Conservation (phyloP, 768 basidiomycete genomes). For the Lentinula sp. region DNA sequence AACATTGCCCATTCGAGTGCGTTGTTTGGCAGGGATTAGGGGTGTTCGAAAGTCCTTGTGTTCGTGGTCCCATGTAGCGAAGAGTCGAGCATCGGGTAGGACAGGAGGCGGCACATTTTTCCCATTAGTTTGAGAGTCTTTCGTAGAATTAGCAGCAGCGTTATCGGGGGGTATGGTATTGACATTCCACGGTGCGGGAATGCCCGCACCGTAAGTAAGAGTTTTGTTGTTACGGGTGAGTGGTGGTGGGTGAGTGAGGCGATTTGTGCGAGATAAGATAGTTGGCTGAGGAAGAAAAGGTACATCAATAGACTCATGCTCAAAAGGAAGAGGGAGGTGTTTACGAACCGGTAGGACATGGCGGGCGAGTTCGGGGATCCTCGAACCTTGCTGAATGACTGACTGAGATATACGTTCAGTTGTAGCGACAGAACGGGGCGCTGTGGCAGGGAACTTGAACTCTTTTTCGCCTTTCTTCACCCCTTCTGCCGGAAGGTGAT, state of each 20-base stretch:
- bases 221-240: constrained; percentile 47
- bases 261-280: constrained; percentile 53
- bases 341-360: constrained; percentile 59
- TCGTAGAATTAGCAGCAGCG: constrained; percentile 16
- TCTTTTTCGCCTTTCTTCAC: constrained; percentile 39
- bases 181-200: constrained; percentile 50
- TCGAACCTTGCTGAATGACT: constrained; percentile 55
- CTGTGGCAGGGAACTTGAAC: constrained; percentile 45
- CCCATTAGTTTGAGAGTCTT: constrained; percentile 19
- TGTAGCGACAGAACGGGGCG: constrained; percentile 36
- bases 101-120: constrained; percentile 20
- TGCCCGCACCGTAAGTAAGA: constrained; percentile 40
- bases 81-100: constrained; percentile 48
- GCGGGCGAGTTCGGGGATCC: constrained; percentile 63
- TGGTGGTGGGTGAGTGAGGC: constrained; percentile 60
- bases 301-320: background rate
- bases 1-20: constrained; percentile 5
- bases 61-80: constrained; percentile 55
- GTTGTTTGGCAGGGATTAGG: constrained; percentile 10
- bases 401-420: constrained; percentile 55
- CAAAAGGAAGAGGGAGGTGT: too few relatives aligned
- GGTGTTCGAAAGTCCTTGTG: constrained; percentile 39
- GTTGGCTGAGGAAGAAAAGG: constrained; percentile 32
- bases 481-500: constrained; percentile 16
- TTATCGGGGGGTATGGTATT: constrained; percentile 24